phyloP scores from a whole-genome alignment of 768 basidiomycete genomes.

The Lactarius psammicola region DNA sequence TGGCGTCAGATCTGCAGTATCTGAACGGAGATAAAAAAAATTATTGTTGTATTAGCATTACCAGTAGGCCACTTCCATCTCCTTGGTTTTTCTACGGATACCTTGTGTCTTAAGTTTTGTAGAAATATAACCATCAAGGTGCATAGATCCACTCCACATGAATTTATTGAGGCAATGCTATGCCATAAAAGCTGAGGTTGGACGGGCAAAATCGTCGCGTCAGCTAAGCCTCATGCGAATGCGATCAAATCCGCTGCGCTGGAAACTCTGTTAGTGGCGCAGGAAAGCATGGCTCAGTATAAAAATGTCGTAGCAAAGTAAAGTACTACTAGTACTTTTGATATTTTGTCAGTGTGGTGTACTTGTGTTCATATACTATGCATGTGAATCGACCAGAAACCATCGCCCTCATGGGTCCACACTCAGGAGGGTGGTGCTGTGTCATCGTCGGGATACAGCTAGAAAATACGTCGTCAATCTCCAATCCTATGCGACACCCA shows the following conservation, averaged over 20 bases:
- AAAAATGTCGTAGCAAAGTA: too few relatives aligned
- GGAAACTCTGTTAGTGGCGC: too few relatives aligned
- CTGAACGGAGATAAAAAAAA: too few relatives aligned
- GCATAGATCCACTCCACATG: neutral
- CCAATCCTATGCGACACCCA: neutral
- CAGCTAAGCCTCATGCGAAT: neutral
- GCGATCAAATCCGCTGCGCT: too few relatives aligned
- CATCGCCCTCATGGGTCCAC: neutral
- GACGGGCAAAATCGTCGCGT: neutral
- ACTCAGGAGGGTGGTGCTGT: neutral
- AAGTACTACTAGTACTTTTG: too few relatives aligned
- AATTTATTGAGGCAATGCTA: neutral
- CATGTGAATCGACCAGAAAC: neutral
- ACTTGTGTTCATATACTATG: neutral
- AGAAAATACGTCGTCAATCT: neutral
- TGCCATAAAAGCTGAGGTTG: neutral
- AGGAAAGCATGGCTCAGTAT: too few relatives aligned
- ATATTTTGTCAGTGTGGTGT: neutral
- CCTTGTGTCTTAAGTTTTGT: neutral
- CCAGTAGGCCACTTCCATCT: too few relatives aligned
- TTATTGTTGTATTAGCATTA: too few relatives aligned
- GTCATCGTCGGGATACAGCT: conserved; percentile 23
- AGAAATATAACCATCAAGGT: neutral
- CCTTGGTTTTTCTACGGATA: neutral
- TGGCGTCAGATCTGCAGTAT: too few relatives aligned